These are phyloP conservation scores for Pseudocercospora crystallina DNA, from an alignment of 2,329 filamentous ascomycete genomes.

Conservation along the genomic window DNA sequence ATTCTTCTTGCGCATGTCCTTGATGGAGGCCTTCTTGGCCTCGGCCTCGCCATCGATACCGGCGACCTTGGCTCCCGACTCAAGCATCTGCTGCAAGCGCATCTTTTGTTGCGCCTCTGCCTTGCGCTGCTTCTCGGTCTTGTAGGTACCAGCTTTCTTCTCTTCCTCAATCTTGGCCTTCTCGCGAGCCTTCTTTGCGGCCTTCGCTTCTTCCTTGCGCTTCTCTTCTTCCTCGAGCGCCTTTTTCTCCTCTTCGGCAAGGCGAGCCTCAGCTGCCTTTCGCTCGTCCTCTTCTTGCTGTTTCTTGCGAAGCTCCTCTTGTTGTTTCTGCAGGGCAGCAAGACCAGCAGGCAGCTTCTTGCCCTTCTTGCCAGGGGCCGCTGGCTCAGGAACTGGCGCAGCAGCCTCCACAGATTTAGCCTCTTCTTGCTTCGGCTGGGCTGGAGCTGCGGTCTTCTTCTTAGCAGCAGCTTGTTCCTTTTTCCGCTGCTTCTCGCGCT, in stretches of 20 bases:
- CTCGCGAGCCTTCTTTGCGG: slow-evolving; percentile 79
- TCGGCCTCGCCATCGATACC: slow-evolving; percentile 65
- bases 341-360: slow-evolving; percentile 85
- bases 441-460: slow-evolving; percentile 65
- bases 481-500: slow-evolving; percentile 96
- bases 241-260: slow-evolving; percentile 65
- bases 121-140: slow-evolving; percentile 83
- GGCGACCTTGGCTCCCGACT: slow-evolving; percentile 64
- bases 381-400: slow-evolving; percentile 49
- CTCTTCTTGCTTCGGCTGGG: slow-evolving; percentile 30
- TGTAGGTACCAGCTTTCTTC: slow-evolving; percentile 82
- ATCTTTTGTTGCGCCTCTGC: slow-evolving; percentile 76
- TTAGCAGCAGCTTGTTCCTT: slow-evolving; percentile 90
- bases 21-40: slow-evolving; percentile 78
- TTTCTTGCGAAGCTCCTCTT: slow-evolving; percentile 68
- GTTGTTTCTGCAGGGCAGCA: slow-evolving; percentile 73
- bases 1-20: slow-evolving; percentile 73
- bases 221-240: slow-evolving; percentile 70
- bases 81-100: slow-evolving; percentile 82
- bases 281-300: slow-evolving; percentile 64
- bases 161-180: slow-evolving; percentile 83
- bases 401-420: slow-evolving; percentile 43
- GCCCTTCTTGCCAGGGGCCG: slow-evolving; percentile 63
- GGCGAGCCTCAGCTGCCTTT: slow-evolving; percentile 61
- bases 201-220: slow-evolving; percentile 70